Conservation (phyloP, 2,329 filamentous ascomycete genomes). For the Pseudogymnoascus sp. region DNA sequence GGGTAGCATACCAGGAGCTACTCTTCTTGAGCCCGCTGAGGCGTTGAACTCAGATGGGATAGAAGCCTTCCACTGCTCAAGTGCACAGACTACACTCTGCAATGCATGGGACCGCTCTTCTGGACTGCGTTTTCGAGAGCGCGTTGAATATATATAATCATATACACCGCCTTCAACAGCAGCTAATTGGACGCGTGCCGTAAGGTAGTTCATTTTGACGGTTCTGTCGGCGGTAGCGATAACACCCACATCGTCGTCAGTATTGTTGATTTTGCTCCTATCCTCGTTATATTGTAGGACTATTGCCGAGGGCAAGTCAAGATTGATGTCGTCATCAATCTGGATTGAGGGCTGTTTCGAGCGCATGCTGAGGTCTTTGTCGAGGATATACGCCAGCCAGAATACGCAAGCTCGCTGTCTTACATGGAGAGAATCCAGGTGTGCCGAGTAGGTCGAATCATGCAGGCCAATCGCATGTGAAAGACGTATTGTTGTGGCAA, state of each 20-base stretch:
- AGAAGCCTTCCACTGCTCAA: conserved; percentile 22
- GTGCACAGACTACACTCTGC: conserved; percentile 15
- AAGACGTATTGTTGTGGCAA: conserved; percentile 25
- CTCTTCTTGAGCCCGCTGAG: too few relatives aligned
- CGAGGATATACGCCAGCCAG: conserved; percentile 29
- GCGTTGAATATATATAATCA: conserved; percentile 23
- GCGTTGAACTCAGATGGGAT: conserved; percentile 20
- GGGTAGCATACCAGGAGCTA: conserved; percentile 11
- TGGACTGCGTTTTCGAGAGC: conserved; percentile 15
- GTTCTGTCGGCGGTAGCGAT: conserved; percentile 19
- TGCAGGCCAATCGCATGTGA: conserved; percentile 22
- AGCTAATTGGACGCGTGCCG: conserved; percentile 21
- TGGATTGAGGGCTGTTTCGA: conserved; percentile 24
- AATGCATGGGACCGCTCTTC: conserved; percentile 12
- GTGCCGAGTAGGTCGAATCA: conserved; percentile 15
- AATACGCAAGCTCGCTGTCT: conserved; percentile 26
- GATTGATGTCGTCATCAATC: conserved; percentile 22
- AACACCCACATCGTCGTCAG: conserved; percentile 16
- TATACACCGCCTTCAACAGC: conserved; percentile 22
- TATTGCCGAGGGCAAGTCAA: conserved; percentile 20
- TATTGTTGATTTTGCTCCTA: too few relatives aligned
- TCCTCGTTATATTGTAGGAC: too few relatives aligned
- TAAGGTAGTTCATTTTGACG: conserved; percentile 21
- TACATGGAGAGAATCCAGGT: conserved; percentile 17
- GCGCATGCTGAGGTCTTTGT: conserved; percentile 25